Evolutionary conservation across 306 rosid genomes (phyloP).

Genomic region (Malus sieversii): DNA sequence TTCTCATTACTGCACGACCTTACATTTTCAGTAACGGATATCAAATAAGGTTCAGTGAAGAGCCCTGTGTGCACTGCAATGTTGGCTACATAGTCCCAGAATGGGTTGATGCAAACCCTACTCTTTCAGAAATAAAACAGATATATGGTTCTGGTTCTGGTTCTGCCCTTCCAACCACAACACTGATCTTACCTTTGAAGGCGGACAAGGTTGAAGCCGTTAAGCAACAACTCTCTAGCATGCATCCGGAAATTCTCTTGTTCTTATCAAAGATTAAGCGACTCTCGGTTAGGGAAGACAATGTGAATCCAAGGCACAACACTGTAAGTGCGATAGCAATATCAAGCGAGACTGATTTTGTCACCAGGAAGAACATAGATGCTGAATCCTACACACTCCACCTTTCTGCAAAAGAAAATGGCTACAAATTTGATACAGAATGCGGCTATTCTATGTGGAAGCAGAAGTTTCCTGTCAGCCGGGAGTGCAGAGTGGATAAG

Average conservation of each 20-base stretch:
- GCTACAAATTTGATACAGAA: neutral
- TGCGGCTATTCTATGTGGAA: conserved; percentile 60
- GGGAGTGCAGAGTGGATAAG: conserved; percentile 38
- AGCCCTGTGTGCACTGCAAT: conserved; percentile 54
- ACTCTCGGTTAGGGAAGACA: conserved; percentile 49
- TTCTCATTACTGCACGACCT: conserved; percentile 51
- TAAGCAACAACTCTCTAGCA: conserved; percentile 48
- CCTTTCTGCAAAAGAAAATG: conserved; percentile 25
- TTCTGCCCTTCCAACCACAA: conserved; percentile 45
- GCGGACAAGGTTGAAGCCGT: conserved; percentile 53
- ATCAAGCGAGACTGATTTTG: conserved; percentile 36
- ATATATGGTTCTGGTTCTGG: conserved; percentile 40
- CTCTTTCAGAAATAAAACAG: conserved; percentile 28
- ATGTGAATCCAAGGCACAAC: conserved; percentile 25
- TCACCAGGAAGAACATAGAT: conserved; percentile 45
- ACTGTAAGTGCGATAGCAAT: conserved; percentile 40
- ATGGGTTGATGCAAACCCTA: conserved; percentile 67
- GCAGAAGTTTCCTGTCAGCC: conserved; percentile 51
- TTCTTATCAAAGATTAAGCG: conserved; percentile 56
- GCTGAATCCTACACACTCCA: conserved; percentile 58
- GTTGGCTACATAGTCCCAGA: conserved; percentile 78
- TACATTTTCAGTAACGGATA: conserved; percentile 72
- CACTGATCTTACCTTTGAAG: conserved; percentile 57
- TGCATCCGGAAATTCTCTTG: conserved; percentile 57
- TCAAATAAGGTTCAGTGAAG: conserved; percentile 62